Conservation (phyloP, 768 basidiomycete species). For the Amanita brunnescens region DNA sequence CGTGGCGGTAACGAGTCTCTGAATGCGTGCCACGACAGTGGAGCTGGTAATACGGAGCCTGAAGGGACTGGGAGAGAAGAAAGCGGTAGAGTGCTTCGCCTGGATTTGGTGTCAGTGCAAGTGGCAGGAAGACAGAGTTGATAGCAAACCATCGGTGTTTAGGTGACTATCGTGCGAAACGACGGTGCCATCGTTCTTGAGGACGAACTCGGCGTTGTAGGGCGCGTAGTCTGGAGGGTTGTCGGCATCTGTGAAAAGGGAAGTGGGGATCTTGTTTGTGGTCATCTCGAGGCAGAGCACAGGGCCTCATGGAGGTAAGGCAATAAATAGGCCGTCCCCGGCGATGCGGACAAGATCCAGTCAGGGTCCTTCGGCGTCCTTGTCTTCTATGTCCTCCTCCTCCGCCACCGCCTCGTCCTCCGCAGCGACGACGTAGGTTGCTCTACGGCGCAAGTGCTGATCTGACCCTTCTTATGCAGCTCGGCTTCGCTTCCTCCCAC, state of each 20-base stretch:
- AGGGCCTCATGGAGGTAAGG: background rate
- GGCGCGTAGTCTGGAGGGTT: constrained; percentile 51
- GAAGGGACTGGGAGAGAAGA: constrained; percentile 46
- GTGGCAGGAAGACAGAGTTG: background rate
- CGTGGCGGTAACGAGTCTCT: constrained; percentile 42
- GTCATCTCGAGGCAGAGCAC: background rate
- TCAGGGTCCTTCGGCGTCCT: constrained; percentile 7
- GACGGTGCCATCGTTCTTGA: constrained; percentile 37
- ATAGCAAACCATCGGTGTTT: constrained; percentile 45
- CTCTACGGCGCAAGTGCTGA: constrained; percentile 5
- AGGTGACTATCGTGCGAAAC: constrained; percentile 66
- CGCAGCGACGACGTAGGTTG: constrained; percentile 4
- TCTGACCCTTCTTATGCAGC: background rate
- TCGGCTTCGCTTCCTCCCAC: constrained; percentile 1
- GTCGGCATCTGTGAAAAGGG: background rate
- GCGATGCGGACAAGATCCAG: background rate
- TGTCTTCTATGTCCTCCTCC: constrained; percentile 10
- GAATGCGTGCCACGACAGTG: constrained; percentile 47
- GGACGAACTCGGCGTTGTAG: constrained; percentile 55
- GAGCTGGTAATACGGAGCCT: constrained; percentile 36
- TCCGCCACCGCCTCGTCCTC: constrained; percentile 4
- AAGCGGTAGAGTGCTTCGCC: constrained; percentile 71
- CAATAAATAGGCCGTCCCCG: background rate
- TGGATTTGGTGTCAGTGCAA: constrained; percentile 14
- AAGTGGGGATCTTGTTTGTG: background rate